These are phyloP conservation scores for Globisporangium perplexum DNA, from an alignment of 352 stramenopile genomes.

Conservation along the genomic window DNA sequence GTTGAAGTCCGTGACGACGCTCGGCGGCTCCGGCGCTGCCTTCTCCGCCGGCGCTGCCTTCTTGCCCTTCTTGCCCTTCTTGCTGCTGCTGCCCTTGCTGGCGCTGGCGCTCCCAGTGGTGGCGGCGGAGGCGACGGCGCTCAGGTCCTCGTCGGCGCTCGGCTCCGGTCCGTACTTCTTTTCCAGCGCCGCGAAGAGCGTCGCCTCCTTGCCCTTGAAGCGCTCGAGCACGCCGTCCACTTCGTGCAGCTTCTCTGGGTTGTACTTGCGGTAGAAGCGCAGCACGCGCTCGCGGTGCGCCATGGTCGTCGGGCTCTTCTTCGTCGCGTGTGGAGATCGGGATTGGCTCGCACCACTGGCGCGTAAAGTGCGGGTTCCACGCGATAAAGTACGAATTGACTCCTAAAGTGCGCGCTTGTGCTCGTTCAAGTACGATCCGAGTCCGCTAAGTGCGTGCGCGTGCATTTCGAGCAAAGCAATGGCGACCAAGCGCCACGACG, in stretches of 20 bases:
- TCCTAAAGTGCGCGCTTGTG: neutral
- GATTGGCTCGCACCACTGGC: too few relatives aligned
- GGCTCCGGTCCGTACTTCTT: constrained; percentile 83
- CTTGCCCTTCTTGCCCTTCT: constrained; percentile 15
- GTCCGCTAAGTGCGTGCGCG: neutral
- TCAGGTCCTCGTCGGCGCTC: constrained; percentile 37
- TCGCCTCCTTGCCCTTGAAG: constrained; percentile 68
- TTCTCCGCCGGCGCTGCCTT: neutral
- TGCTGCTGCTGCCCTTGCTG: neutral
- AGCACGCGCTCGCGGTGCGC: constrained; percentile 58
- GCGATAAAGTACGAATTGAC: neutral
- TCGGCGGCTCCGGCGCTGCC: constrained; percentile 16
- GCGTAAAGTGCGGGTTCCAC: neutral
- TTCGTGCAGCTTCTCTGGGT: constrained; percentile 76
- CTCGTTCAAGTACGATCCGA: neutral
- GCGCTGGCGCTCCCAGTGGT: too few relatives aligned
- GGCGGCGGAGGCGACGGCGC: too few relatives aligned
- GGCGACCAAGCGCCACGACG: constrained; percentile 45
- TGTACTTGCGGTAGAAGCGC: constrained; percentile 86
- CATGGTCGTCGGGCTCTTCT: constrained; percentile 18
- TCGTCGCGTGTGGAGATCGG: too few relatives aligned
- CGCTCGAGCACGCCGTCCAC: constrained; percentile 78
- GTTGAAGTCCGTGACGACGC: constrained; percentile 44
- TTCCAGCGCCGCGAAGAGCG: constrained; percentile 66
- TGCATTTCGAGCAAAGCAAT: constrained; percentile 15